Evolutionary conservation across 164 flowering plant species (phyloP).

Genomic region (Saururus chinensis): DNA sequence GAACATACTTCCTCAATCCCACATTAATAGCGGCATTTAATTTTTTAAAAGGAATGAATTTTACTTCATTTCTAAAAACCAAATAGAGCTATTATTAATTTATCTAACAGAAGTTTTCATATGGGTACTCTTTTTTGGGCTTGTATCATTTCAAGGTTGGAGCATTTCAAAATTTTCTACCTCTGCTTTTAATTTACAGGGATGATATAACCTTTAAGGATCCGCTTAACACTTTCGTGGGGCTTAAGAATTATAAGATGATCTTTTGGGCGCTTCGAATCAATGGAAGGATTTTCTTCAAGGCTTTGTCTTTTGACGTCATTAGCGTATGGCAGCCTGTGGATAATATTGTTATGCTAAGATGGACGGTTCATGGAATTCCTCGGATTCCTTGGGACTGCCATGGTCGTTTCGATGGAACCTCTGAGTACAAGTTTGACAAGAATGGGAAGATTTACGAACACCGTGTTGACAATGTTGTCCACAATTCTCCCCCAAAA

Average conservation of each 20-base stretch:
- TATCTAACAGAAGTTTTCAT: no score
- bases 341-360: slow-evolving; percentile 57
- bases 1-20: no score
- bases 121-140: no score
- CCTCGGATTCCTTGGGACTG: slow-evolving; percentile 83
- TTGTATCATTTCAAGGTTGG: no score
- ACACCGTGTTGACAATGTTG: slow-evolving; percentile 74
- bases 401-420: slow-evolving; percentile 71
- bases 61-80: no score
- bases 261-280: slow-evolving; percentile 73
- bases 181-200: slow-evolving; percentile 19
- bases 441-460: slow-evolving; percentile 74
- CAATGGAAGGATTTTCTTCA: slow-evolving; percentile 65
- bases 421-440: slow-evolving; percentile 77
- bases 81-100: no score
- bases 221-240: slow-evolving; percentile 66
- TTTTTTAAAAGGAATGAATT: no score
- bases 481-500: slow-evolving; percentile 59
- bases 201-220: slow-evolving; percentile 80
- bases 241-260: slow-evolving; percentile 74
- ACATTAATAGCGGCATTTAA: no score
- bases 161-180: no score
- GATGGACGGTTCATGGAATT: slow-evolving; percentile 75
- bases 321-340: slow-evolving; percentile 71
- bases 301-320: slow-evolving; percentile 59